A percentile compares a stretch with the other conserved stretches of the same genome.
Conservation (phyloP, 2,329 filamentous ascomycete genomes). For the Colletotrichum tropicicola region DNA sequence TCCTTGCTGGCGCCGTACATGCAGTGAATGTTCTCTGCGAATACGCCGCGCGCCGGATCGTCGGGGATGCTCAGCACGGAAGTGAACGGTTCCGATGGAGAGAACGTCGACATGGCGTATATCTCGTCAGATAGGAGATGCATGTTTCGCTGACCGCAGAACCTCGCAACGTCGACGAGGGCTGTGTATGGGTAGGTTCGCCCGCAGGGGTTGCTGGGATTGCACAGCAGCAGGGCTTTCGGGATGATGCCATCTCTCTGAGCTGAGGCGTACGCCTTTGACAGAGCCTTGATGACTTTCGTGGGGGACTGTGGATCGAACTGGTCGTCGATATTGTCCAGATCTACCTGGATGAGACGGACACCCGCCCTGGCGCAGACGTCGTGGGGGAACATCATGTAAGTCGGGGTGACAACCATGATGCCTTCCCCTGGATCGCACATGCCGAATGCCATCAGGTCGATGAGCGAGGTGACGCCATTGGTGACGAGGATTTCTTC, state of each 20-base stretch:
- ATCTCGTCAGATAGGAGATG: conserved; percentile 14
- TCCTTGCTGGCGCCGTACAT: conserved; percentile 15
- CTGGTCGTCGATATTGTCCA: background rate
- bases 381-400: conserved; percentile 8
- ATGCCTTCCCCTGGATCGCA: conserved; percentile 13
- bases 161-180: background rate
- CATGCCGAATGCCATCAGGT: conserved; percentile 5
- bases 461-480: conserved; percentile 5
- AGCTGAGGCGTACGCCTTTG: background rate
- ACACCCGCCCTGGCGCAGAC: background rate
- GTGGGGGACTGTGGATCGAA: background rate
- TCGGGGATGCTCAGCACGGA: conserved; percentile 14
- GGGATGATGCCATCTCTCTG: background rate
- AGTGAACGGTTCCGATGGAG: background rate
- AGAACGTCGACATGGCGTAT: conserved; percentile 8
- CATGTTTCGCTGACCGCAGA: conserved; percentile 1
- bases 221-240: conserved; percentile 11
- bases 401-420: conserved; percentile 8
- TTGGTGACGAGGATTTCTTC: conserved; percentile 5
- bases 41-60: background rate
- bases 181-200: background rate
- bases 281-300: background rate
- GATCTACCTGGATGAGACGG: background rate
- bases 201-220: conserved; percentile 10
- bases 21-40: conserved; percentile 8